Evolutionary conservation across 1,284 basidiomycete species (phyloP).

Genomic region (Prillingera fragicola): DNA sequence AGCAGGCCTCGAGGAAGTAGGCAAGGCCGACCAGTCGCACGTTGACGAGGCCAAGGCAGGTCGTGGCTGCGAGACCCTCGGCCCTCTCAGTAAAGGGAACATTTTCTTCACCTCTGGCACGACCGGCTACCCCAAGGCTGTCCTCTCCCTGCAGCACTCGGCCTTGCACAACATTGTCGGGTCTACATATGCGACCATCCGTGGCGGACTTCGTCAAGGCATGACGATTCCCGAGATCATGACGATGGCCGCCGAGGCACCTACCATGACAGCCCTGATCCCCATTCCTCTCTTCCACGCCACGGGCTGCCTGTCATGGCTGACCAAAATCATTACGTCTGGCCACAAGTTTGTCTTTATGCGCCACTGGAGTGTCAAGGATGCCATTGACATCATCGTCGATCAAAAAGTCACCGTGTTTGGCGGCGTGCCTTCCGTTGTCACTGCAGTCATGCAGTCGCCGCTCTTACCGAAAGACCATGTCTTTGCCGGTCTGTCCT

Average conservation of each 20-base stretch:
- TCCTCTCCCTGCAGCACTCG: conserved; percentile 33
- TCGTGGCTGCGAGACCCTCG: conserved; percentile 18
- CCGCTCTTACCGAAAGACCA: conserved; percentile 22
- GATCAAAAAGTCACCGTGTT: conserved; percentile 28
- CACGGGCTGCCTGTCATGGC: conserved; percentile 39
- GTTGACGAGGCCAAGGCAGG: not conserved
- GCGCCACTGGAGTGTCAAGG: conserved; percentile 24
- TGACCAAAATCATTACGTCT: conserved; percentile 31
- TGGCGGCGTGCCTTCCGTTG: conserved; percentile 41
- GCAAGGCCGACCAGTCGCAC: not conserved
- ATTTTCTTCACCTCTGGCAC: conserved; percentile 37
- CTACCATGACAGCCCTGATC: too few species aligned
- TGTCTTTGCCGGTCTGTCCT: conserved; percentile 34
- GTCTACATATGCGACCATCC: too few species aligned
- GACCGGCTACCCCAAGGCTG: conserved; percentile 29
- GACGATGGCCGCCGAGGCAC: too few species aligned
- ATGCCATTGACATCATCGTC: conserved; percentile 25
- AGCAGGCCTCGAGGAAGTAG: not conserved
- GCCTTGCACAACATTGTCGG: conserved; percentile 10
- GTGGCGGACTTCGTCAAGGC: too few species aligned
- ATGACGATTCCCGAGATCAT: too few species aligned
- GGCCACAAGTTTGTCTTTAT: conserved; percentile 33
- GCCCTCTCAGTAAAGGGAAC: conserved; percentile 37
- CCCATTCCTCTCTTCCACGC: conserved; percentile 43
- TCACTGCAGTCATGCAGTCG: conserved; percentile 27